These are phyloP conservation scores for Clavariopsis aquatica DNA, from an alignment of 495 filamentous ascomycete species.

Conservation along the genomic window DNA sequence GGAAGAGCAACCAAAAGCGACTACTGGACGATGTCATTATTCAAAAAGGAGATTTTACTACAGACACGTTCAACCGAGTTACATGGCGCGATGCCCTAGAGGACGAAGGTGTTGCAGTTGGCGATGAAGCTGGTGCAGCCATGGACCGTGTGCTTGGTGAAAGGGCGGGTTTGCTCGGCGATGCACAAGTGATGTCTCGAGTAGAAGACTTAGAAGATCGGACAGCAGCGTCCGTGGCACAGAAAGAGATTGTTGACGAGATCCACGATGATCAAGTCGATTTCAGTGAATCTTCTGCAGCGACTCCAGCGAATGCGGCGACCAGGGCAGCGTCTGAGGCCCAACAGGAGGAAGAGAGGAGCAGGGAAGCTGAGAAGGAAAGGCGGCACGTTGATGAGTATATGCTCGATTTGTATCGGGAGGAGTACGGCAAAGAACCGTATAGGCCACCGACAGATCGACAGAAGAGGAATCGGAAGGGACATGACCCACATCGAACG, in stretches of 20 bases:
- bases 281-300: constrained; percentile 70
- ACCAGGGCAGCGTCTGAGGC: constrained; percentile 37
- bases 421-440: constrained; percentile 74
- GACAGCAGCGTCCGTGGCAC: constrained; percentile 78
- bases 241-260: constrained; percentile 83
- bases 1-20: constrained; percentile 94
- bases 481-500: constrained; percentile 57
- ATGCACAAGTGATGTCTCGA: constrained; percentile 70
- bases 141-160: constrained; percentile 82
- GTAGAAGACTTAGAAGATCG: constrained; percentile 94
- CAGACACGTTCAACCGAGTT: constrained; percentile 90
- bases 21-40: constrained; percentile 98
- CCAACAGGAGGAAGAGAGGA: constrained; percentile 12
- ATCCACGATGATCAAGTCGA: constrained; percentile 84
- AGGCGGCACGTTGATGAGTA: constrained; percentile 73
- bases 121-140: constrained; percentile 68
- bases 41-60: constrained; percentile 97
- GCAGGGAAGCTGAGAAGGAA: constrained; percentile 48
- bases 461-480: constrained; percentile 74
- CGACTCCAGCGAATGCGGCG: constrained; percentile 45
- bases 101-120: constrained; percentile 50
- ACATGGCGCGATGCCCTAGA: constrained; percentile 69
- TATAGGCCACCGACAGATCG: constrained; percentile 78
- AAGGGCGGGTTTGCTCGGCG: constrained; percentile 47
- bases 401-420: constrained; percentile 76